These are phyloP conservation scores for Conidiobolus incongruus DNA, from an alignment of 371 early-diverging fungal species.

Conservation along the genomic window DNA sequence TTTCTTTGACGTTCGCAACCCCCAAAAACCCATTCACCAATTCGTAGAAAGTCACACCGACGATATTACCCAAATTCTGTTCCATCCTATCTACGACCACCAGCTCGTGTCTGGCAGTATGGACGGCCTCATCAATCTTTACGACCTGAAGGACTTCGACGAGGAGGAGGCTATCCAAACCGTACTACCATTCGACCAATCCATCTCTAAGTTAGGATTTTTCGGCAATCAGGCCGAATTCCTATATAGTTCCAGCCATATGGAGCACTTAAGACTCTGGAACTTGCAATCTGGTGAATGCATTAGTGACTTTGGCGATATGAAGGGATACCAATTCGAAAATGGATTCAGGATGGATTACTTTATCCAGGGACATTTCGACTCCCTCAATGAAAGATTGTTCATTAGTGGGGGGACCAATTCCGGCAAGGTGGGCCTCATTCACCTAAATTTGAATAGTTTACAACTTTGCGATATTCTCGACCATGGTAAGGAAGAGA, in stretches of 20 bases:
- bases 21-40: conserved; percentile 13
- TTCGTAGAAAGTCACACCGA: conserved; percentile 76
- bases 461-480: conserved; percentile 40
- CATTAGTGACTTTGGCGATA: no score
- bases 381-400: no score
- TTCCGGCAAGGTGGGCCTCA: conserved; percentile 42
- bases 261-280: conserved; percentile 65
- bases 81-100: conserved; percentile 38
- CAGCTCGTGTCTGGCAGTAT: conserved; percentile 42
- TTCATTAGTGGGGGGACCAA: no score
- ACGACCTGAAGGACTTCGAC: conserved; percentile 38
- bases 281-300: no score
- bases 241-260: conserved; percentile 61
- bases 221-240: conserved; percentile 77
- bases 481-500: conserved; percentile 32
- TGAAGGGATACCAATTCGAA: no score
- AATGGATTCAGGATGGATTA: no score
- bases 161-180: conserved; percentile 74
- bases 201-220: conserved; percentile 59
- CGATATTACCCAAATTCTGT: conserved; percentile 71
- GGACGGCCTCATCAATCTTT: conserved; percentile 55
- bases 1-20: conserved; percentile 30
- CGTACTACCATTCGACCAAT: conserved; percentile 57
- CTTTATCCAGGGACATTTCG: no score
- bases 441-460: conserved; percentile 42